phyloP scores from a whole-genome alignment of 106 monocot species.

The Dioscorea zingiberensis region DNA sequence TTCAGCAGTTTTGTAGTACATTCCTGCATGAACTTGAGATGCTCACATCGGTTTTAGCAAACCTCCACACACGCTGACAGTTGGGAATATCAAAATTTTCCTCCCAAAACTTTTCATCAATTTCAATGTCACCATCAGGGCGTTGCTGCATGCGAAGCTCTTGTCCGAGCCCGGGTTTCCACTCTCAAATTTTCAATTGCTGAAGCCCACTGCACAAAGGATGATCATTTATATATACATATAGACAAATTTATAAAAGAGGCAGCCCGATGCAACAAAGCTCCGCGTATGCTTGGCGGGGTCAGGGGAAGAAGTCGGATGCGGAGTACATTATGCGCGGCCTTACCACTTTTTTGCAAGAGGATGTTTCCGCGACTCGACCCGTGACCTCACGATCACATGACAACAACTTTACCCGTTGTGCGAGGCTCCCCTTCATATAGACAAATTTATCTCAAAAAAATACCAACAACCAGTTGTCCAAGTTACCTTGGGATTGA shows the following conservation, averaged over 20 bases:
- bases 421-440: too few species aligned
- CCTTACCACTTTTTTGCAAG: too few species aligned
- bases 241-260: too few species aligned
- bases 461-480: background rate
- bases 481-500: slow-evolving; percentile 74
- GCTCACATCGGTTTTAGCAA: slow-evolving; percentile 94
- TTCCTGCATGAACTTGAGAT: background rate
- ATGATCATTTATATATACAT: too few species aligned
- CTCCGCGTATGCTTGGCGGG: too few species aligned
- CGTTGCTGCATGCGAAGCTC: slow-evolving; percentile 93
- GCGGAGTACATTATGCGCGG: too few species aligned
- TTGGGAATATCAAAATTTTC: slow-evolving; percentile 81
- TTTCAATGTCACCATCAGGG: slow-evolving; percentile 99
- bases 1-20: background rate
- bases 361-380: too few species aligned
- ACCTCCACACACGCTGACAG: slow-evolving; percentile 75
- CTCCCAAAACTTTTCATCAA: slow-evolving; percentile 95
- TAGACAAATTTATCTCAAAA: background rate
- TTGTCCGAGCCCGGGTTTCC: slow-evolving; percentile 80
- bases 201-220: slow-evolving; percentile 73
- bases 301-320: too few species aligned
- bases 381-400: too few species aligned
- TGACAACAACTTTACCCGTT: too few species aligned
- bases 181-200: slow-evolving; percentile 78
- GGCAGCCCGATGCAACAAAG: too few species aligned